Conservation (phyloP, 305 asterid species). For the Rubia balearica region DNA sequence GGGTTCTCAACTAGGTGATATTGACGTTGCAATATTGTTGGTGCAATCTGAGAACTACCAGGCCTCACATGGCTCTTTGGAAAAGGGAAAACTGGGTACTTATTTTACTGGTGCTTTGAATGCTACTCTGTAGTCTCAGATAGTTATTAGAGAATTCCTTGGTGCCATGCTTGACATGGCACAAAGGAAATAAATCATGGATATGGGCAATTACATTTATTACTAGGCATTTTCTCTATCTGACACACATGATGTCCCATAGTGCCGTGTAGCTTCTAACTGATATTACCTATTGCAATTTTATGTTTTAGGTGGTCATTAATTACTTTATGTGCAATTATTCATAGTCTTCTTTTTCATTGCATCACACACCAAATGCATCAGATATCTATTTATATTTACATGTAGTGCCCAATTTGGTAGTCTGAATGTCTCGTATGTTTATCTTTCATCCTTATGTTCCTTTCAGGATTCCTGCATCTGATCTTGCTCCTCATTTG, state of each 20-base stretch:
- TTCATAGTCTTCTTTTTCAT: background rate
- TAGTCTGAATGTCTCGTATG: background rate
- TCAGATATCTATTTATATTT: background rate
- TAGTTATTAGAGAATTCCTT: background rate
- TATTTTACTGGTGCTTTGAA: background rate
- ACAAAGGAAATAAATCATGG: background rate
- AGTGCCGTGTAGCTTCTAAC: background rate
- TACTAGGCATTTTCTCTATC: background rate
- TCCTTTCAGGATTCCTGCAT: constrained; percentile 75
- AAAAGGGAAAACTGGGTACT: background rate
- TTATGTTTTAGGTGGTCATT: constrained; percentile 1
- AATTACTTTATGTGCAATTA: background rate
- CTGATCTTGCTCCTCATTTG: constrained; percentile 85
- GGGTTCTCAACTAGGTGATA: background rate
- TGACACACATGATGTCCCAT: background rate
- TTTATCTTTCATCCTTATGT: background rate
- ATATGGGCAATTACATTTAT: background rate
- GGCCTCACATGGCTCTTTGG: background rate
- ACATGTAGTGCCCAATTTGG: background rate
- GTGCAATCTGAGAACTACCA: background rate
- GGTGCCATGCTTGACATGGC: background rate
- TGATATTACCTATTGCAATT: background rate
- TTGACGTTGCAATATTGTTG: background rate
- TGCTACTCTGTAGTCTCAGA: background rate
- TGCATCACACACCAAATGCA: background rate